Evolutionary conservation across 2,329 filamentous ascomycete species (phyloP).

Genomic region (Arthrobotrys megalospora): DNA sequence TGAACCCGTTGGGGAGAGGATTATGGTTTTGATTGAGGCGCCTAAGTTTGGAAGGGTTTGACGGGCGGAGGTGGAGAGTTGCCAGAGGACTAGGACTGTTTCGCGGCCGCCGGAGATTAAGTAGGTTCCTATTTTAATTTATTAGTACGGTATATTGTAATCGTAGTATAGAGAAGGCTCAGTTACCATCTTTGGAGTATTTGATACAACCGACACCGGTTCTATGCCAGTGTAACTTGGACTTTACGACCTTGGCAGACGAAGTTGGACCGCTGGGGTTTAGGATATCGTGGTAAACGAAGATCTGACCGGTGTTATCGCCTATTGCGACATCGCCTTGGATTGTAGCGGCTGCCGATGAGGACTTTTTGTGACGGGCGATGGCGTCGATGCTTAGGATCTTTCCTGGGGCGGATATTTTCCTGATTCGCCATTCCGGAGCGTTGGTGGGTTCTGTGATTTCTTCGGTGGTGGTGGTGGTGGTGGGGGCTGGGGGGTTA

Average conservation of each 20-base stretch:
- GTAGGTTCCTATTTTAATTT: slow-evolving; percentile 79
- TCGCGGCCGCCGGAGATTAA: slow-evolving; percentile 93
- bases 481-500: neutral
- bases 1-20: slow-evolving; percentile 83
- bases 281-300: slow-evolving; percentile 84
- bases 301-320: slow-evolving; percentile 81
- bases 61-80: slow-evolving; percentile 86
- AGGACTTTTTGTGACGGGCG: slow-evolving; percentile 51
- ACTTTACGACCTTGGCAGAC: slow-evolving; percentile 69
- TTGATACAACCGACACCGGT: slow-evolving; percentile 85
- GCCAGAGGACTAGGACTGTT: slow-evolving; percentile 91
- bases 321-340: slow-evolving; percentile 80
- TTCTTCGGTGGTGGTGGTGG: slow-evolving; percentile 5
- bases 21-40: slow-evolving; percentile 85
- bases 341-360: slow-evolving; percentile 6
- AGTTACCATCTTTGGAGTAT: slow-evolving; percentile 94
- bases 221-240: slow-evolving; percentile 91
- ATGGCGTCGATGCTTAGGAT: slow-evolving; percentile 47
- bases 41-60: slow-evolving; percentile 92
- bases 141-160: neutral
- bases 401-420: slow-evolving; percentile 43
- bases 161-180: too few species aligned
- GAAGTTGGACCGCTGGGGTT: slow-evolving; percentile 70
- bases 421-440: slow-evolving; percentile 51
- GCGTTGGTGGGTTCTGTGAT: neutral